Evolutionary conservation across 805 yeast genomes (phyloP), one percentile per base, ranked within the genome.

Genomic region (Barnettozyma siamensis): DNA sequence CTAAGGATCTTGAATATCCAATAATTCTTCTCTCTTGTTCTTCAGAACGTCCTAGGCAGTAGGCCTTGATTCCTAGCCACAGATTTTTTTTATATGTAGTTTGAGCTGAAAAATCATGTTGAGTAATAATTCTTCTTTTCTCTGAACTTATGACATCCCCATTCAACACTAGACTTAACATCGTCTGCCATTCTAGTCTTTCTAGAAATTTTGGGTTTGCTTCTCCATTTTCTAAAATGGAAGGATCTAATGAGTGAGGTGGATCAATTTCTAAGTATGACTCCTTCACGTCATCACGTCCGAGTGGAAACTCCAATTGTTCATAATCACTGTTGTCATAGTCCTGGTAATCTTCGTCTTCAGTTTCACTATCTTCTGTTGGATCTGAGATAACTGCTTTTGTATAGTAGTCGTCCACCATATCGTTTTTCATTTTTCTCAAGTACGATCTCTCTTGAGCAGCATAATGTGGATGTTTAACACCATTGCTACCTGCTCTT

Each of bases 131-230:
- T 60, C 81, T 81, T 4, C 86, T 81, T 63, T 91, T 93, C 56
- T 93, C 99, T 11, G 91, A 82, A 28, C 83, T 76, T 17, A 93
- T 88, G 40, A 93, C 95, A 61, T 93, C 98, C 51, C 99, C 98
- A 3, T 94, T 91, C 28, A 93, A 73, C 4, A 93, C 98, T 3
- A 88, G 75, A 10, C 85, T 75, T 37, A 93, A 70, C 95, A 93
- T 88, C 0, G 91, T 76, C 62, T 93, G 98, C 99, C 99, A 93
- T 63, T 88, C 96, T 11, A 89, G 67, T 37, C 98, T 72, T 57
- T 88, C 97, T 10, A 79, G 54, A 7, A 82, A 78, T 19, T 54
- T 49, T 7, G 67, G 62, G 40, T 64, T 61, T 4, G 62, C 54
- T 35, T 54, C 43, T 5, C 50, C 46, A 24, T 43, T 41, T 15